A percentile compares a stretch with the other conserved stretches of the same genome.
phyloP scores from a whole-genome alignment of 2,329 filamentous ascomycete species.

The Aspergillus candidus region DNA sequence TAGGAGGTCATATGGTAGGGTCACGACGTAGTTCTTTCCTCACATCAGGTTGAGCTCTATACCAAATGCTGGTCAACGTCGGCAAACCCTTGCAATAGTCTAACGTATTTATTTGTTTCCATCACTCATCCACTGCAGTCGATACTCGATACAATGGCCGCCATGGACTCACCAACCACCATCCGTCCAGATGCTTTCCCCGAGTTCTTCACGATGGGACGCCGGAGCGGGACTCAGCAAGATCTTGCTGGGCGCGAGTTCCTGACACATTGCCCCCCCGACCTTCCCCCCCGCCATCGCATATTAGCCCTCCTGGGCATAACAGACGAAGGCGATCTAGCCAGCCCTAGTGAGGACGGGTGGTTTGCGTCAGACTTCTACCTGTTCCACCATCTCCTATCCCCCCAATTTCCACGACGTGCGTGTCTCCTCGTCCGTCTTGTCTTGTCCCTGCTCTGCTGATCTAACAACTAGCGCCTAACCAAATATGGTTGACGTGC shows the following conservation, averaged over 20 bases:
- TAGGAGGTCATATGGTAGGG: no score
- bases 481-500: not conserved
- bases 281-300: slow-evolving; percentile 2
- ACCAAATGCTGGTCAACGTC: no score
- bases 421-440: not conserved
- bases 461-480: not conserved
- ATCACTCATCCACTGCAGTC: no score
- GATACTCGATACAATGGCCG: no score
- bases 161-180: no score
- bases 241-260: not conserved
- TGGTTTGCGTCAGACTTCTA: slow-evolving; percentile 4
- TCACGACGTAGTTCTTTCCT: no score
- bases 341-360: slow-evolving; percentile 4
- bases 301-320: slow-evolving; percentile 1
- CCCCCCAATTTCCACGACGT: not conserved
- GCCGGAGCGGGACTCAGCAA: no score
- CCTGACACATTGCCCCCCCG: slow-evolving; percentile 4
- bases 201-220: no score
- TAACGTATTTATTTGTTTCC: no score
- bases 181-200: no score
- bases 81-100: no score
- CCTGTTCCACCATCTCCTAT: slow-evolving; percentile 5
- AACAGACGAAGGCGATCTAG: not conserved
- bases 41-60: no score
- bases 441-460: not conserved